Evolutionary conservation across 352 stramenopile genomes (phyloP).

Genomic region (Discostella stelligera): DNA sequence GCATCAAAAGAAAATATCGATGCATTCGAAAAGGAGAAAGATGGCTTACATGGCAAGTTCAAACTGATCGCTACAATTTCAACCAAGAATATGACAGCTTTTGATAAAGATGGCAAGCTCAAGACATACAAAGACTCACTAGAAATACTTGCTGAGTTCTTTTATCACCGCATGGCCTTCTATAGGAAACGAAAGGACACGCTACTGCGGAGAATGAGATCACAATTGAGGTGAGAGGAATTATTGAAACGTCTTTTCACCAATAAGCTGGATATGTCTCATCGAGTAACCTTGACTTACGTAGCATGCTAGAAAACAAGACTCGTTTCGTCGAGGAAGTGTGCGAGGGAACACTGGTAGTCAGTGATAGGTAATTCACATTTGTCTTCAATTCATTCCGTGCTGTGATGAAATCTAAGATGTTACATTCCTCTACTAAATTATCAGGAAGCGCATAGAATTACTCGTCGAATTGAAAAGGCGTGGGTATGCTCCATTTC

Average conservation of each 20-base stretch:
- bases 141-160: constrained; percentile 93
- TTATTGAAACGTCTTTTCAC: neutral
- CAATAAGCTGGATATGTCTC: neutral
- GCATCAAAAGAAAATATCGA: constrained; percentile 81
- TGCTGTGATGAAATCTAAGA: too few species aligned
- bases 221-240: constrained; percentile 71
- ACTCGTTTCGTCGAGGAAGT: constrained; percentile 96
- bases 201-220: constrained; percentile 81
- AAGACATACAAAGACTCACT: constrained; percentile 88
- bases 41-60: constrained; percentile 88
- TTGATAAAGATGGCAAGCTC: constrained; percentile 90
- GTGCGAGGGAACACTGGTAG: constrained; percentile 88
- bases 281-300: neutral
- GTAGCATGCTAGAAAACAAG: constrained; percentile 89
- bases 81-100: constrained; percentile 97
- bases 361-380: constrained; percentile 77
- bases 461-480: constrained; percentile 84
- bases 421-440: too few species aligned
- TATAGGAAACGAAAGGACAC: constrained; percentile 77
- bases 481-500: constrained; percentile 82
- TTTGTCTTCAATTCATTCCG: too few species aligned
- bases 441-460: constrained; percentile 71
- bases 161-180: constrained; percentile 86
- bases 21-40: constrained; percentile 84
- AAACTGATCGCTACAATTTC: constrained; percentile 92